Evolutionary conservation across 352 stramenopile genomes (phyloP).

Genomic region (Pythium aquatile): DNA sequence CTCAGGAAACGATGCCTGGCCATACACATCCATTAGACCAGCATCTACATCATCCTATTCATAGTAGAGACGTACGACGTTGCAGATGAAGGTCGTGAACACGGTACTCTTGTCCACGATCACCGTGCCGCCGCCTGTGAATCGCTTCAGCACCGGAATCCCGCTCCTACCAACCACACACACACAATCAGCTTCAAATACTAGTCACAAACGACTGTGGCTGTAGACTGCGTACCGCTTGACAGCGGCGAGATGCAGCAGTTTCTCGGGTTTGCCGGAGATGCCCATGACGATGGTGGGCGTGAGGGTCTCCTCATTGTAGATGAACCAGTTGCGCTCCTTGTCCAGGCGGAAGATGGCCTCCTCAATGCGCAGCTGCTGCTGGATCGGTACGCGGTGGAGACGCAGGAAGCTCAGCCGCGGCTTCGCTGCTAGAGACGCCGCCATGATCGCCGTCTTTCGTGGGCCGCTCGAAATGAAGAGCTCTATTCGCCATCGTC

Average conservation of each 20-base stretch:
- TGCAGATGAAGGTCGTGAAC: constrained; percentile 93
- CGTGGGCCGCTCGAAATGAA: background rate
- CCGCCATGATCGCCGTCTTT: constrained; percentile 12
- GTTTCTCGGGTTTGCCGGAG: constrained; percentile 90
- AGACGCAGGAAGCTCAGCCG: constrained; percentile 71
- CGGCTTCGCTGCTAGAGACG: constrained; percentile 36
- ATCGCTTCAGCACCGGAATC: constrained; percentile 92
- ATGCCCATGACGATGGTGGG: constrained; percentile 95
- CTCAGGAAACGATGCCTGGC: constrained; percentile 61
- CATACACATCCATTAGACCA: constrained; percentile 12
- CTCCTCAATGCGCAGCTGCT: constrained; percentile 92
- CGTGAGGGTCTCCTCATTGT: constrained; percentile 61
- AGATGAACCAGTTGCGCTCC: constrained; percentile 80
- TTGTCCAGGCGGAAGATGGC: constrained; percentile 89
- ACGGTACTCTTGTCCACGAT: constrained; percentile 94
- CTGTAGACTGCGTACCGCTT: constrained; percentile 53
- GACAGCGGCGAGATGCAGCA: constrained; percentile 86
- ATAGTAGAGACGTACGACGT: constrained; percentile 37
- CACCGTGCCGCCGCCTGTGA: constrained; percentile 96
- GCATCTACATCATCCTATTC: background rate
- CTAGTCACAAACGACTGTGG: background rate
- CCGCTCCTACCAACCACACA: constrained; percentile 43
- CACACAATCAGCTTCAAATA: background rate
- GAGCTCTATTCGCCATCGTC: background rate
- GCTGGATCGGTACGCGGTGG: constrained; percentile 55